A percentile compares a stretch with the other conserved stretches of the same genome.
Evolutionary conservation across 768 basidiomycete species (phyloP).

Genomic region (Leucocoprinus sp.): DNA sequence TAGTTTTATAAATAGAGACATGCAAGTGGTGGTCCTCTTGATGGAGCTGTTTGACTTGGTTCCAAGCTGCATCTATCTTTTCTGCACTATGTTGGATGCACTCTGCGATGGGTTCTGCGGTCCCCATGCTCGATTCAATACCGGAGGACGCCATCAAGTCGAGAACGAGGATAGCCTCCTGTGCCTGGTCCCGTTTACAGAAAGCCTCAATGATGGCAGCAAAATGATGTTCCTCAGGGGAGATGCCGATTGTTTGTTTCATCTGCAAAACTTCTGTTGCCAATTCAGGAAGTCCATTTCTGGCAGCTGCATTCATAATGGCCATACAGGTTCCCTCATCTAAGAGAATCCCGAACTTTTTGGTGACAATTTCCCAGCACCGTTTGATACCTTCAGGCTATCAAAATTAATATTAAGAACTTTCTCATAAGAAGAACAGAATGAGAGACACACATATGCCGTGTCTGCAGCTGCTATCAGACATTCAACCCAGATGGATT

Average conservation of each 20-base stretch:
- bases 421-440: constrained; percentile 9
- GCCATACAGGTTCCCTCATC: constrained; percentile 69
- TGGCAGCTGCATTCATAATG: constrained; percentile 66
- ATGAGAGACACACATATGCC: constrained; percentile 53
- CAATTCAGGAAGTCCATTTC: constrained; percentile 62
- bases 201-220: constrained; percentile 72
- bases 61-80: constrained; percentile 57
- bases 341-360: constrained; percentile 44
- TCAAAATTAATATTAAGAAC: background rate
- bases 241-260: constrained; percentile 39
- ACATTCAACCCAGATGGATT: constrained; percentile 56
- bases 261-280: constrained; percentile 57
- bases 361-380: constrained; percentile 56
- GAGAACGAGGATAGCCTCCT: constrained; percentile 56
- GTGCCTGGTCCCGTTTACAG: constrained; percentile 44
- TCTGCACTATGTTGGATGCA: constrained; percentile 40
- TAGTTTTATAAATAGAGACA: constrained; percentile 50
- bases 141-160: constrained; percentile 48
- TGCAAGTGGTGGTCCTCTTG: constrained; percentile 46
- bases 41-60: constrained; percentile 51
- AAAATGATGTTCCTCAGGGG: constrained; percentile 65
- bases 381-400: constrained; percentile 59
- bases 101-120: constrained; percentile 45
- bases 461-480: constrained; percentile 55
- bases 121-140: constrained; percentile 41